phyloP scores from a whole-genome alignment of 2,329 filamentous ascomycete genomes.

The Atkinsonella texensis region DNA sequence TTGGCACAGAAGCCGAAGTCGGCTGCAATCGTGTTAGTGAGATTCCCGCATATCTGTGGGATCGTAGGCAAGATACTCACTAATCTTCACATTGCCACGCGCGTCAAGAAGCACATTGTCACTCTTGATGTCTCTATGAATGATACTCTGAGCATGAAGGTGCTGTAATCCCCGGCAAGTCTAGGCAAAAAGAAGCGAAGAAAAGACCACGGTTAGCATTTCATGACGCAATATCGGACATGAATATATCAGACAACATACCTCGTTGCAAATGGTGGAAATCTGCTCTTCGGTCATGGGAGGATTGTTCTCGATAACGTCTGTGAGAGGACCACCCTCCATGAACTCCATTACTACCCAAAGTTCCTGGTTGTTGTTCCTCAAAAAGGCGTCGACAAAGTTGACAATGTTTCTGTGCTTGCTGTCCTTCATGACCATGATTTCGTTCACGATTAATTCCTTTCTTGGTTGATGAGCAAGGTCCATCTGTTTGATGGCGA shows the following conservation, averaged over 20 bases:
- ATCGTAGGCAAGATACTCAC: conserved; percentile 42
- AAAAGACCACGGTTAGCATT: background rate
- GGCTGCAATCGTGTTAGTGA: conserved; percentile 42
- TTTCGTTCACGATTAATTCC: conserved; percentile 97
- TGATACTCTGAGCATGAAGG: conserved; percentile 87
- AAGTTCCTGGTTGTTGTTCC: conserved; percentile 88
- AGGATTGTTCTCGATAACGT: conserved; percentile 97
- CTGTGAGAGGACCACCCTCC: conserved; percentile 94
- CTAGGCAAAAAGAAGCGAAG: conserved; percentile 30
- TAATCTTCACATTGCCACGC: conserved; percentile 22
- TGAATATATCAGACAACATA: conserved; percentile 63
- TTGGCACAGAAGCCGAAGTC: conserved; percentile 99
- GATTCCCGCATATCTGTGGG: background rate
- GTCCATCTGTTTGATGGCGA: conserved; percentile 99
- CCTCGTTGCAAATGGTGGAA: conserved; percentile 89
- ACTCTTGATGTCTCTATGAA: conserved; percentile 96
- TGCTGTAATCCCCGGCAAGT: conserved; percentile 91
- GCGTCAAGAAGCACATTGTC: conserved; percentile 88
- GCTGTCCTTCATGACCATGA: conserved; percentile 99
- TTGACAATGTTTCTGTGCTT: conserved; percentile 98
- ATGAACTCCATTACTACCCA: conserved; percentile 99
- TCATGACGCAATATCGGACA: background rate
- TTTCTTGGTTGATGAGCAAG: conserved; percentile 93
- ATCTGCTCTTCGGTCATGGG: conserved; percentile 92
- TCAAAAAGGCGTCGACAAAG: conserved; percentile 91